Evolutionary conservation across 2,329 filamentous ascomycete species (phyloP).

Genomic region (Teratosphaeriaceae sp.): DNA sequence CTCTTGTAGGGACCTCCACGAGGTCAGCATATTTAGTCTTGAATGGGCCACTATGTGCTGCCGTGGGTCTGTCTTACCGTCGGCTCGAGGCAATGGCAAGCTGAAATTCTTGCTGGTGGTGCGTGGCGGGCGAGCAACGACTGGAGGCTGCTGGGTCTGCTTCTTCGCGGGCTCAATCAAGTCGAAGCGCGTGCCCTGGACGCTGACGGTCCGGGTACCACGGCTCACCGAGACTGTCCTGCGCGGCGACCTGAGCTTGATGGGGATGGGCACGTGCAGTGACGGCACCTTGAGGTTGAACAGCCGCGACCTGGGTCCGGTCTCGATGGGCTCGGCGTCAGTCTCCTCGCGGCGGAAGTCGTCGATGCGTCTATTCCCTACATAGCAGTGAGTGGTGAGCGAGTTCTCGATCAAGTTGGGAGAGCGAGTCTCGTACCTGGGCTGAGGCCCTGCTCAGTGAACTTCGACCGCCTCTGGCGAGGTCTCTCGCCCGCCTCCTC

Average conservation of each 20-base stretch:
- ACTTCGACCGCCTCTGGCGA: background rate
- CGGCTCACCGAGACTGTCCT: background rate
- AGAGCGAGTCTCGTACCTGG: too few species aligned
- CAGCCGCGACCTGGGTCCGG: background rate
- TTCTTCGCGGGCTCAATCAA: background rate
- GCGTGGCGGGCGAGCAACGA: background rate
- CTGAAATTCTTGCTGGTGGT: slow-evolving; percentile 1
- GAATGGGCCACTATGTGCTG: too few species aligned
- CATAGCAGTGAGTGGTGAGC: too few species aligned
- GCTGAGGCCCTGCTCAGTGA: slow-evolving; percentile 2
- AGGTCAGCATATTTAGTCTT: too few species aligned
- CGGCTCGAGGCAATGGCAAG: background rate
- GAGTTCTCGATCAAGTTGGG: too few species aligned
- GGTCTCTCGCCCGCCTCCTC: background rate
- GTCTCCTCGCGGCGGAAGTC: background rate
- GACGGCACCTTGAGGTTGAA: background rate
- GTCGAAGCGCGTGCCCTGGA: slow-evolving; percentile 1
- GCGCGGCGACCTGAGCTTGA: background rate
- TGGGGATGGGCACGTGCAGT: background rate
- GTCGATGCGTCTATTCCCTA: slow-evolving; percentile 1
- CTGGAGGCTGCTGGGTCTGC: background rate
- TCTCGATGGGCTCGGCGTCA: background rate
- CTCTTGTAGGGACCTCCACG: background rate
- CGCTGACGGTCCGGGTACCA: background rate
- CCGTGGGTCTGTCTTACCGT: too few species aligned